These are phyloP conservation scores for Lentinula aciculospora DNA, from an alignment of 768 basidiomycete species.

Conservation along the genomic window DNA sequence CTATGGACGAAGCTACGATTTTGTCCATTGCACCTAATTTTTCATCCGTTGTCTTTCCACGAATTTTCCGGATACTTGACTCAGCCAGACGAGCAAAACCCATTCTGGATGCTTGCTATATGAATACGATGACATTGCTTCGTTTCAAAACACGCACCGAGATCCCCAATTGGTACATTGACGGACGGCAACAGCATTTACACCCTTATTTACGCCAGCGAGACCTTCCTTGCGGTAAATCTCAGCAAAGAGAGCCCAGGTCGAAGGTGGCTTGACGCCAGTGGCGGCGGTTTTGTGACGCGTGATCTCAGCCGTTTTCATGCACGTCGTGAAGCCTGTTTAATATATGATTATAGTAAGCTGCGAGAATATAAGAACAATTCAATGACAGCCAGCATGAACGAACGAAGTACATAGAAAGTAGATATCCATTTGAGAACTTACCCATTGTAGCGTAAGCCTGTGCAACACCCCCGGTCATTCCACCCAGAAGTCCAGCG, in stretches of 20 bases:
- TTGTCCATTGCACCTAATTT: constrained; percentile 76
- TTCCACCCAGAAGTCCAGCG: constrained; percentile 91
- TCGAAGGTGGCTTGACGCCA: constrained; percentile 85
- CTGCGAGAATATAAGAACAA: constrained; percentile 1
- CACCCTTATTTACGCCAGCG: constrained; percentile 97
- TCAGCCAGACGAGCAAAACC: constrained; percentile 96
- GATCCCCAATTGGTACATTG: constrained; percentile 95
- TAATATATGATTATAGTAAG: constrained; percentile 5
- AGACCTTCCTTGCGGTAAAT: constrained; percentile 93
- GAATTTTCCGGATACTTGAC: constrained; percentile 63
- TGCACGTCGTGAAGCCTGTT: constrained; percentile 95
- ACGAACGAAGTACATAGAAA: constrained; percentile 11
- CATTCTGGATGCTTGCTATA: constrained; percentile 50
- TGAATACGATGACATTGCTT: not conserved
- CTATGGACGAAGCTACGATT: constrained; percentile 81
- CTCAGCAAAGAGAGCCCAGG: constrained; percentile 91
- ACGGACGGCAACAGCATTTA: constrained; percentile 89
- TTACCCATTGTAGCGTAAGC: constrained; percentile 99
- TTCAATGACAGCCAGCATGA: constrained; percentile 11
- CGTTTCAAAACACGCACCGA: constrained; percentile 43
- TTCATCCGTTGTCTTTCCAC: constrained; percentile 76
- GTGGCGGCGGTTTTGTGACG: constrained; percentile 85
- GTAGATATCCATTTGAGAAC: constrained; percentile 21
- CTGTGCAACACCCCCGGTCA: constrained; percentile 96
- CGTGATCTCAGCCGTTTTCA: constrained; percentile 99